Conservation (phyloP, 169 alveolate genomes). For the Fabrea salina region DNA sequence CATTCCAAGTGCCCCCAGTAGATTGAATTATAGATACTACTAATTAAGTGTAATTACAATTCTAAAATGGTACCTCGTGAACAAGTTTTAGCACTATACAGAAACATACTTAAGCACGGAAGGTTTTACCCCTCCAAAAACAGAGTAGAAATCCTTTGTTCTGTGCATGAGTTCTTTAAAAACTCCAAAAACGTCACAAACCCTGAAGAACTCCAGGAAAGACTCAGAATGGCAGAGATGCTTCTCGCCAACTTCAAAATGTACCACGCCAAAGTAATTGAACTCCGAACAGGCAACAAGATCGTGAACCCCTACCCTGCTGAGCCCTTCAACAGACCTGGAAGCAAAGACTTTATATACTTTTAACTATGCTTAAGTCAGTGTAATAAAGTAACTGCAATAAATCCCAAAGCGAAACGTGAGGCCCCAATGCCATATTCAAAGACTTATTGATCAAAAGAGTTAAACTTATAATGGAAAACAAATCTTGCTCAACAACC, state of each 20-base stretch:
- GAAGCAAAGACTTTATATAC: constrained; percentile 3
- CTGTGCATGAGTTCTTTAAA: not conserved
- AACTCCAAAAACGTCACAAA: not conserved
- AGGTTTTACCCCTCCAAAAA: constrained; percentile 1
- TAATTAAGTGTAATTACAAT: too few species aligned
- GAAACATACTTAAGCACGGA: constrained; percentile 18
- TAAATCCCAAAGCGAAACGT: too few species aligned
- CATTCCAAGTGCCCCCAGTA: too few species aligned
- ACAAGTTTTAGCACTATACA: too few species aligned
- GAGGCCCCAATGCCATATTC: too few species aligned
- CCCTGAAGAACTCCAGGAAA: not conserved
- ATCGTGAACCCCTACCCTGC: not conserved
- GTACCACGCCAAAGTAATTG: constrained; percentile 16
- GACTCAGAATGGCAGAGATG: constrained; percentile 6
- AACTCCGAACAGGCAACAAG: not conserved
- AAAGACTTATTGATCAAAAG: too few species aligned
- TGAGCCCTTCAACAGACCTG: not conserved
- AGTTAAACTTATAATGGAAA: too few species aligned
- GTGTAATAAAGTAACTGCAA: too few species aligned
- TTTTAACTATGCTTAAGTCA: too few species aligned
- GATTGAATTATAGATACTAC: too few species aligned
- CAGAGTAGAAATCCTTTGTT: not conserved
- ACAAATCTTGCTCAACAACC: too few species aligned
- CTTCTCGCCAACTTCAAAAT: not conserved
- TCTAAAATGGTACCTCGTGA: too few species aligned